phyloP scores from a whole-genome alignment of 1,284 basidiomycete species.

The Ceratobasidium sp. region DNA sequence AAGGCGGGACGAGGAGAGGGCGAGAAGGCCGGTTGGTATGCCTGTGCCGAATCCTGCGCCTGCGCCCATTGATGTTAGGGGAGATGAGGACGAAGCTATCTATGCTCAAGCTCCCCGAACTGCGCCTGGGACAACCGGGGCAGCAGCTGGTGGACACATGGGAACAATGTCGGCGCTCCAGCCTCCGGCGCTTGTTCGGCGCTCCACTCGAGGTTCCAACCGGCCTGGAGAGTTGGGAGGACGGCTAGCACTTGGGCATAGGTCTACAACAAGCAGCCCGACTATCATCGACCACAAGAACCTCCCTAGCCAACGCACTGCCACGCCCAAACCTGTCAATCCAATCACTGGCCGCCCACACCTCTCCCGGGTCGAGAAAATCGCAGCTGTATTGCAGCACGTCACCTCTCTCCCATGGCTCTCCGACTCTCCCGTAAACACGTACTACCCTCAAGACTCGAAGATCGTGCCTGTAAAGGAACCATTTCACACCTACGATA shows the following conservation, averaged over 20 bases:
- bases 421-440: conserved; percentile 22
- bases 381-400: conserved; percentile 29
- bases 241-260: not conserved
- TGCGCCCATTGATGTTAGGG: conserved; percentile 25
- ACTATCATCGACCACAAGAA: conserved; percentile 18
- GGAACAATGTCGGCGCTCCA: conserved; percentile 6
- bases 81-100: not conserved
- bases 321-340: not conserved
- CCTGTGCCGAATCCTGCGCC: conserved; percentile 37
- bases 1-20: conserved; percentile 18
- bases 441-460: conserved; percentile 22
- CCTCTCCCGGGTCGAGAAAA: conserved; percentile 36
- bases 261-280: conserved; percentile 33
- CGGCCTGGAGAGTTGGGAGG: not conserved
- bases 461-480: not conserved
- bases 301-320: not conserved
- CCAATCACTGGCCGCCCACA: not conserved
- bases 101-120: too few relatives aligned
- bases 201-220: not conserved
- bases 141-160: not conserved
- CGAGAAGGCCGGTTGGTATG: conserved; percentile 8
- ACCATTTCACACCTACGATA: conserved; percentile 22
- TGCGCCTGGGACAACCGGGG: too few relatives aligned
- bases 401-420: conserved; percentile 18
- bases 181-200: conserved; percentile 16